Conservation (phyloP, 2,329 filamentous ascomycete genomes). For the Xylaria hypoxylon region DNA sequence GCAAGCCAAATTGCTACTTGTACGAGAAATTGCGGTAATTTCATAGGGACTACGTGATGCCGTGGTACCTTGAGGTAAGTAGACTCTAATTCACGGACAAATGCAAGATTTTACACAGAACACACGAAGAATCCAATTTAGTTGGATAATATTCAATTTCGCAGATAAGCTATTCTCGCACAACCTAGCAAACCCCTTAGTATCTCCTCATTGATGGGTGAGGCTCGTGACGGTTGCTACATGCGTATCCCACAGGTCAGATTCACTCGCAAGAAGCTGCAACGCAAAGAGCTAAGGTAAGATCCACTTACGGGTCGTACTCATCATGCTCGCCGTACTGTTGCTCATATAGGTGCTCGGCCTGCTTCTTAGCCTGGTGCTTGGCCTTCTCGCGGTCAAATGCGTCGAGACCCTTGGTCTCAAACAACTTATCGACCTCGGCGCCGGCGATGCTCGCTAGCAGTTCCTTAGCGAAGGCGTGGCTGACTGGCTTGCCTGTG, state of each 20-base stretch:
- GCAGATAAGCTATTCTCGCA: not conserved
- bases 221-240: conserved; percentile 24
- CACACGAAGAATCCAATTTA: not conserved
- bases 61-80: not conserved
- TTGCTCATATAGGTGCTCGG: conserved; percentile 69
- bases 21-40: not conserved
- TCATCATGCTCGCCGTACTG: conserved; percentile 67
- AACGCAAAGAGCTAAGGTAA: not conserved
- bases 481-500: conserved; percentile 75
- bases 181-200: conserved; percentile 12
- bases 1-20: not conserved
- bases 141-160: not conserved
- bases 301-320: conserved; percentile 66
- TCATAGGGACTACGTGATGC: not conserved
- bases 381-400: conserved; percentile 69
- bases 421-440: conserved; percentile 80
- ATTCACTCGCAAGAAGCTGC: not conserved
- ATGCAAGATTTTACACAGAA: not conserved
- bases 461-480: conserved; percentile 82
- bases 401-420: conserved; percentile 74
- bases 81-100: not conserved
- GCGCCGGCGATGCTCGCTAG: conserved; percentile 77
- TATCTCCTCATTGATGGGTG: conserved; percentile 34
- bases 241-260: conserved; percentile 5
- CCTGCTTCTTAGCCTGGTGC: conserved; percentile 68